Evolutionary conservation across 2,329 filamentous ascomycete genomes (phyloP).

Genomic region (Cladorrhinum sp.): DNA sequence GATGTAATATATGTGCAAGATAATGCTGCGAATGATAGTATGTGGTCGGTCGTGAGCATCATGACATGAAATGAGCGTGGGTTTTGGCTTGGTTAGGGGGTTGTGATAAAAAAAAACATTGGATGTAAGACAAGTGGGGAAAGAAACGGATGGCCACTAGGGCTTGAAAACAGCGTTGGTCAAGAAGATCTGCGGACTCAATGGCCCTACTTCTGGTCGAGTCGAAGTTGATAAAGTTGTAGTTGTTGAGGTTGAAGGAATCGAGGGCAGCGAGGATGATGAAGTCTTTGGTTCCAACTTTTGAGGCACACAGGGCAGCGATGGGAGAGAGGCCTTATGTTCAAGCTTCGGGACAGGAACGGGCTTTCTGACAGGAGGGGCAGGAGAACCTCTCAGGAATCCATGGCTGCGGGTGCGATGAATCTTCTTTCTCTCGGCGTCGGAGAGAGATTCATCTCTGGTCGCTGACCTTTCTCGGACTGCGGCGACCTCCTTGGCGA

Average conservation of each 20-base stretch:
- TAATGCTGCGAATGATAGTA: slow-evolving; percentile 20
- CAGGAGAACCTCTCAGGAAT: slow-evolving; percentile 40
- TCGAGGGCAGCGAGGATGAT: slow-evolving; percentile 24
- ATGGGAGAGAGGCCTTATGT: slow-evolving; percentile 18
- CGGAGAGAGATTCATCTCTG: slow-evolving; percentile 24
- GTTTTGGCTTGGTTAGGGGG: no score
- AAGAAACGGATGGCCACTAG: slow-evolving; percentile 5
- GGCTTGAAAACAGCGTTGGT: slow-evolving; percentile 34
- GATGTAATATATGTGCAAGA: slow-evolving; percentile 6
- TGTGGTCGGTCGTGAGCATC: slow-evolving; percentile 23
- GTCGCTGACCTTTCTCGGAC: neutral
- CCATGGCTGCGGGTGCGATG: slow-evolving; percentile 53
- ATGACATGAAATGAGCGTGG: slow-evolving; percentile 16
- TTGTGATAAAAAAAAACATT: slow-evolving; percentile 4
- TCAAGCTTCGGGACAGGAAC: slow-evolving; percentile 27
- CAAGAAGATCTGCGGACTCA: slow-evolving; percentile 40
- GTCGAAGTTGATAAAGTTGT: slow-evolving; percentile 3
- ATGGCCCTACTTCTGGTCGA: slow-evolving; percentile 14
- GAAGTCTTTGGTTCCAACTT: slow-evolving; percentile 22
- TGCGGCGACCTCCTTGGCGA: slow-evolving; percentile 14
- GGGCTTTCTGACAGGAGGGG: slow-evolving; percentile 32
- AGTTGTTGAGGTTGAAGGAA: slow-evolving; percentile 10
- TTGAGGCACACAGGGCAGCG: neutral
- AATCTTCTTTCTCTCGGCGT: slow-evolving; percentile 40
- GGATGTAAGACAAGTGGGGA: neutral